These are phyloP conservation scores for Carpinus viminea DNA, from an alignment of 306 rosid species.

Conservation along the genomic window DNA sequence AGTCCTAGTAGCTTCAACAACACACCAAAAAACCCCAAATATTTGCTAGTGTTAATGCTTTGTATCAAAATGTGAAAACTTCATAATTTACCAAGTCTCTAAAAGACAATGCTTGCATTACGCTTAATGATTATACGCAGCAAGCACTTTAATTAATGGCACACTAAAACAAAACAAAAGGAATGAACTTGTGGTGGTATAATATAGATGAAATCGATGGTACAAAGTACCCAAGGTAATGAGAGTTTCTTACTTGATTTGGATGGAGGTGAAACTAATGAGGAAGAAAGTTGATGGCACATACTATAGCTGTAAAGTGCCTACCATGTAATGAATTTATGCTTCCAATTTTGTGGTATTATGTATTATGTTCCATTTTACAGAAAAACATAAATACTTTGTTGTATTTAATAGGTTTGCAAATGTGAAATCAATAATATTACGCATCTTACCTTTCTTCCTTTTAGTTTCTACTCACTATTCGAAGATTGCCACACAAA, in stretches of 20 bases:
- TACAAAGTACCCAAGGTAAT: neutral
- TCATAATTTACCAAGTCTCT: no score
- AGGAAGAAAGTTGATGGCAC: neutral
- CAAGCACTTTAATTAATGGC: no score
- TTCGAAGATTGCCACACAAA: neutral
- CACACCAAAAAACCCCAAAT: no score
- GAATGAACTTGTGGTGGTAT: no score
- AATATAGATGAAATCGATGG: neutral
- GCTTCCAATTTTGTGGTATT: neutral
- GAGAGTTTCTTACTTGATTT: neutral
- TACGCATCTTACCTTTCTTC: neutral
- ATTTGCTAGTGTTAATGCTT: no score
- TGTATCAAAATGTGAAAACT: no score
- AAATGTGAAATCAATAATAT: no score
- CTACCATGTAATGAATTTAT: neutral
- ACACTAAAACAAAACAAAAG: no score
- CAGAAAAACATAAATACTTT: neutral
- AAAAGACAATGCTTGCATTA: no score
- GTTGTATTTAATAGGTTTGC: neutral
- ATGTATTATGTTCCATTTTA: neutral
- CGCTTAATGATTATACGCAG: no score
- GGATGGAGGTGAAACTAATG: neutral
- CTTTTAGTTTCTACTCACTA: neutral
- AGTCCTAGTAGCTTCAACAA: no score
- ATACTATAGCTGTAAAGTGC: neutral